phyloP scores from a whole-genome alignment of 495 filamentous ascomycete species.

The Neurospora sp. region DNA sequence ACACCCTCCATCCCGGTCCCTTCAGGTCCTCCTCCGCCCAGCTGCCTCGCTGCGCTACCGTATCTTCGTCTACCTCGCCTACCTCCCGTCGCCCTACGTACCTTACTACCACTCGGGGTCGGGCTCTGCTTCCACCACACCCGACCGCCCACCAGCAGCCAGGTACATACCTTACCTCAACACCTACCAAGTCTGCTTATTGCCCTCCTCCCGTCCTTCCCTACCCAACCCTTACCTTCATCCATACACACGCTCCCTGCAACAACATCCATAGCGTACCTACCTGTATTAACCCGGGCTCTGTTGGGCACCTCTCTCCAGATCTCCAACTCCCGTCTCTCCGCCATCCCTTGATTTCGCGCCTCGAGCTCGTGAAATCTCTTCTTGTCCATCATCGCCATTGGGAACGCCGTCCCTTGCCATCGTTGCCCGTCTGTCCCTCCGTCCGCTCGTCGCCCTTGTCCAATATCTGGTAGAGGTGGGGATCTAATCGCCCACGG shows the following conservation, averaged over 20 bases:
- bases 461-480: conserved; percentile 15
- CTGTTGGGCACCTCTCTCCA: neutral
- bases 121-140: neutral
- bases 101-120: neutral
- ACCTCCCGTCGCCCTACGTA: neutral
- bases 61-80: neutral
- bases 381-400: conserved; percentile 5
- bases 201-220: neutral
- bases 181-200: neutral
- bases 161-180: neutral
- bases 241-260: neutral
- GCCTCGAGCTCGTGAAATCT: conserved; percentile 3
- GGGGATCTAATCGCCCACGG: conserved; percentile 12
- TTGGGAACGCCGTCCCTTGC: neutral
- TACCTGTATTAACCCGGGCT: neutral
- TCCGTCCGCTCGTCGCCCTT: conserved; percentile 10
- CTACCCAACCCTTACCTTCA: neutral
- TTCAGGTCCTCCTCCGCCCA: neutral
- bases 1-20: neutral
- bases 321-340: neutral
- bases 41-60: neutral
- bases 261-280: neutral
- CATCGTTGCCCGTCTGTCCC: conserved; percentile 3
- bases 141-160: neutral
- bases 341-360: neutral